Evolutionary conservation across 257 asterid genomes (phyloP).

Genomic region (Solanum ossicruentum): DNA sequence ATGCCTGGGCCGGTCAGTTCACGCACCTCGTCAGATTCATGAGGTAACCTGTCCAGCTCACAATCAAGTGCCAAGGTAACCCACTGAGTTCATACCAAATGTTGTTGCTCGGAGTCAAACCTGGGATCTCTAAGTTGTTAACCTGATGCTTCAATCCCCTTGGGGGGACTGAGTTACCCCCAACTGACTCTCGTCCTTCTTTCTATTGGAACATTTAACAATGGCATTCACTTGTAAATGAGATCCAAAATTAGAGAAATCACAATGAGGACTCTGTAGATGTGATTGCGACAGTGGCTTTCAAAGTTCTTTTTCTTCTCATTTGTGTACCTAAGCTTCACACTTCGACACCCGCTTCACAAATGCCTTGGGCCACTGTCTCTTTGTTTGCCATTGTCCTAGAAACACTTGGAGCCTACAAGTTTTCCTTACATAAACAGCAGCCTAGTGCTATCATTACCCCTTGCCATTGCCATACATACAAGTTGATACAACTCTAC

Average conservation of each 20-base stretch:
- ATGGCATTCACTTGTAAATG: background rate
- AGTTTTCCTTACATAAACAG: background rate
- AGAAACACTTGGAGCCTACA: background rate
- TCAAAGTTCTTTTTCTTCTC: background rate
- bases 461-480: background rate
- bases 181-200: background rate
- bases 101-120: background rate
- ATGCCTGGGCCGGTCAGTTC: background rate
- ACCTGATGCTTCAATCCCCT: background rate
- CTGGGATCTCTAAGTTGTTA: background rate
- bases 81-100: background rate
- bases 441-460: background rate
- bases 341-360: background rate
- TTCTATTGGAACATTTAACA: background rate
- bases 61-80: background rate
- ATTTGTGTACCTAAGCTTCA: background rate
- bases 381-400: background rate
- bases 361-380: background rate
- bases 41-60: background rate
- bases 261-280: background rate
- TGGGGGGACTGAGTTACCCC: background rate
- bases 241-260: background rate
- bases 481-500: background rate
- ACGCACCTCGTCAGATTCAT: background rate
- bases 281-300: background rate